Evolutionary conservation across 768 basidiomycete genomes (phyloP).

Genomic region (Kwoniella newhampshirensis): DNA sequence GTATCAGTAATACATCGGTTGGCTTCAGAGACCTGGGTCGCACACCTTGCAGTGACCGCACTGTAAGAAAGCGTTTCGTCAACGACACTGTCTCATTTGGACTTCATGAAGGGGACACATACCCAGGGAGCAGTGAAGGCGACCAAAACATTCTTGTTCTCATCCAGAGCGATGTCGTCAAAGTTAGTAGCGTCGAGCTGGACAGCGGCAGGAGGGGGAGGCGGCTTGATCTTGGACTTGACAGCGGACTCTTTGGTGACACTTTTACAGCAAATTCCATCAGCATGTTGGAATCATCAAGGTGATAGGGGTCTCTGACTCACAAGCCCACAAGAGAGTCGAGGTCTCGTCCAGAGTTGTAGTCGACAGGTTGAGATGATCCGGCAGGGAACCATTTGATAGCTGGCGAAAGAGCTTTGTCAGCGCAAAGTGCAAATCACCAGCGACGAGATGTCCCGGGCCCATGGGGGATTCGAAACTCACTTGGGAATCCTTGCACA

Average conservation of each 20-base stretch:
- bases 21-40: neutral
- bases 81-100: neutral
- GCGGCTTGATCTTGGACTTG: slow-evolving; percentile 83
- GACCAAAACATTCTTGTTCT: slow-evolving; percentile 77
- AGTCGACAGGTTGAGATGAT: slow-evolving; percentile 64
- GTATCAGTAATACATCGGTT: too few relatives aligned
- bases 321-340: slow-evolving; percentile 74
- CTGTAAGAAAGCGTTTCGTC: slow-evolving; percentile 58
- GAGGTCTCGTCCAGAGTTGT: slow-evolving; percentile 76
- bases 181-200: slow-evolving; percentile 72
- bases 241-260: slow-evolving; percentile 72
- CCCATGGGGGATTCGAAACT: slow-evolving; percentile 50
- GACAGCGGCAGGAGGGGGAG: slow-evolving; percentile 69
- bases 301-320: slow-evolving; percentile 40
- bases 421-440: neutral
- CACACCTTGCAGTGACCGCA: slow-evolving; percentile 86
- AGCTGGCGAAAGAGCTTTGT: slow-evolving; percentile 58
- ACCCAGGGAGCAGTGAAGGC: slow-evolving; percentile 59
- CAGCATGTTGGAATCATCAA: neutral
- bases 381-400: slow-evolving; percentile 84
- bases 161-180: slow-evolving; percentile 68
- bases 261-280: slow-evolving; percentile 56
- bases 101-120: slow-evolving; percentile 9
- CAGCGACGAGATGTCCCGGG: neutral
- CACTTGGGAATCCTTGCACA: slow-evolving; percentile 83